A percentile compares a stretch with the other conserved stretches of the same genome.
Conservation (phyloP, 176 grass and related monocot species). For the Tillandsia leiboldiana region DNA sequence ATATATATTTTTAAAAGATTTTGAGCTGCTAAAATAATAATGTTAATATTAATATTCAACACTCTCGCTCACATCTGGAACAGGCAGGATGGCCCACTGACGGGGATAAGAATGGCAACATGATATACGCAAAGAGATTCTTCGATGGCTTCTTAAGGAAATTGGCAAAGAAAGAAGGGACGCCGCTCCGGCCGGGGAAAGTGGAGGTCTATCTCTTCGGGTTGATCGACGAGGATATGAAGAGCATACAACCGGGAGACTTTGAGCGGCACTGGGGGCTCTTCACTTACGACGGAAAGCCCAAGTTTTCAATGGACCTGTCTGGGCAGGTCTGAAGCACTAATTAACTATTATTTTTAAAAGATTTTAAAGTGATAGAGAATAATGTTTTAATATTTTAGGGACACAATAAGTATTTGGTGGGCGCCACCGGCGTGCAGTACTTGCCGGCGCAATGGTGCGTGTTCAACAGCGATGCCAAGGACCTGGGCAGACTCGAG, state of each 20-base stretch:
- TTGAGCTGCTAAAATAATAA: no score
- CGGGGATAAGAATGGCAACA: conserved; percentile 49
- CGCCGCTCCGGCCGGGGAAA: conserved; percentile 43
- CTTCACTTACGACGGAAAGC: conserved; percentile 77
- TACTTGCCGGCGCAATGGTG: conserved; percentile 65
- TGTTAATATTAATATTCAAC: no score
- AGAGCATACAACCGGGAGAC: conserved; percentile 58
- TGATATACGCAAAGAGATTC: conserved; percentile 35
- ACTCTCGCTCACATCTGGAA: no score
- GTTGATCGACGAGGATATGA: conserved; percentile 70
- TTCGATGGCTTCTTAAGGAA: conserved; percentile 60
- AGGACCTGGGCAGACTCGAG: conserved; percentile 22
- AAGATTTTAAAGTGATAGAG: no score
- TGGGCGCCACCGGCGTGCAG: conserved; percentile 28
- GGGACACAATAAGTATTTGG: conserved; percentile 36
- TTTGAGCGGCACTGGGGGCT: conserved; percentile 85
- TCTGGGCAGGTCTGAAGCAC: conserved; percentile 17
- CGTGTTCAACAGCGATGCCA: conserved; percentile 45
- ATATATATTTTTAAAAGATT: no score
- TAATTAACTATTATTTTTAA: no score
- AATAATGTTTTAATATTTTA: no score
- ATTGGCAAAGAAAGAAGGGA: conserved; percentile 45
- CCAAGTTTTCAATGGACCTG: conserved; percentile 72
- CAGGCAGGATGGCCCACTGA: conserved; percentile 56
- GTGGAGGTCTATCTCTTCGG: conserved; percentile 80